These are phyloP conservation scores for Fomitopsis pulvina DNA, from an alignment of 768 basidiomycete species.

Conservation along the genomic window DNA sequence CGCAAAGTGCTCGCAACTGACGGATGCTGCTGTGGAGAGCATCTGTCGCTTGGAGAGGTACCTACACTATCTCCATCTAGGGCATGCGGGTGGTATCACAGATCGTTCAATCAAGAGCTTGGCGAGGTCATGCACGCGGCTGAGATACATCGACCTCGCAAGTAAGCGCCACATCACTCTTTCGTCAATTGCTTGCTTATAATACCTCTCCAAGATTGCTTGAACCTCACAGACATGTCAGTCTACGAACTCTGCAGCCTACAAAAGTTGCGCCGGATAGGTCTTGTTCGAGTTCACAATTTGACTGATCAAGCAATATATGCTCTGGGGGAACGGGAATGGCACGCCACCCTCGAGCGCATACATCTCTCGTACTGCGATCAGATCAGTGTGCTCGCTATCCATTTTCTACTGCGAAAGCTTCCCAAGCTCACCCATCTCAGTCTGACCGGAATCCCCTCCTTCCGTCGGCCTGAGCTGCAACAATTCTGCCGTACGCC, in stretches of 20 bases:
- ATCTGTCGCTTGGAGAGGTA: conserved; percentile 88
- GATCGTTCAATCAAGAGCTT: conserved; percentile 81
- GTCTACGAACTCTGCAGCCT: conserved; percentile 86
- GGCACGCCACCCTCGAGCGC: conserved; percentile 81
- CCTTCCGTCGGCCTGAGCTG: conserved; percentile 79
- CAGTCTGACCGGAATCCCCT: conserved; percentile 93
- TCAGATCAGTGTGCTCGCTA: conserved; percentile 85
- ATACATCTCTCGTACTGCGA: conserved; percentile 98
- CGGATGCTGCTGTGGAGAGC: conserved; percentile 75
- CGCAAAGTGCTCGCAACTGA: conserved; percentile 65
- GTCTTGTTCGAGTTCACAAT: conserved; percentile 88
- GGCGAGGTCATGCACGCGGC: conserved; percentile 79
- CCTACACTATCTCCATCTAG: conserved; percentile 91
- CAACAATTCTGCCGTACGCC: conserved; percentile 88
- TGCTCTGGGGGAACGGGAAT: conserved; percentile 77
- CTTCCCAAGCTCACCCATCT: conserved; percentile 91
- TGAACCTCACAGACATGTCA: conserved; percentile 84
- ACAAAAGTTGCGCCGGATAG: conserved; percentile 88
- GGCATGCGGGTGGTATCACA: conserved; percentile 85
- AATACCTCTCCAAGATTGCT: conserved; percentile 52
- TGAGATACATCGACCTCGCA: conserved; percentile 95
- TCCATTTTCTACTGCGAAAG: conserved; percentile 84
- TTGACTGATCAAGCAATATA: conserved; percentile 93
- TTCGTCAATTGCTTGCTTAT: conserved; percentile 9
- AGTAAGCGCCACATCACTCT: conserved; percentile 46